phyloP scores from a whole-genome alignment of 176 grass and related monocot species.

The Saccharum spontaneum region DNA sequence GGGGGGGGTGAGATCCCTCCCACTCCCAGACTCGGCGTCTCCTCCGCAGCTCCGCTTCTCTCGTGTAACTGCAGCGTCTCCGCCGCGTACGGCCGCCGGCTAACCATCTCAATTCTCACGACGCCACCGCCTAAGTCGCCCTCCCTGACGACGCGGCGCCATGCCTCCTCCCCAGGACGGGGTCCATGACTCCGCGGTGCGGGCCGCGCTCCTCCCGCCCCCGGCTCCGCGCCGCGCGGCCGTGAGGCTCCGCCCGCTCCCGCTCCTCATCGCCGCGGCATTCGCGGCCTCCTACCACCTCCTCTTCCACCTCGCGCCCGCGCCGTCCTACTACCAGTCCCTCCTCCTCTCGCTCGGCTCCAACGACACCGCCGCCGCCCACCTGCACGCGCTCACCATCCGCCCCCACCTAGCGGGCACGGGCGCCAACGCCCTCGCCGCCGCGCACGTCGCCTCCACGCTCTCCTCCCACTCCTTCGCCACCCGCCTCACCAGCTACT shows the following conservation, averaged over 20 bases:
- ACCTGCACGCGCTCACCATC: constrained; percentile 68
- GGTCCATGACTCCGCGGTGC: not conserved
- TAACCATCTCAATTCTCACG: not conserved
- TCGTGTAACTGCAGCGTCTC: not conserved
- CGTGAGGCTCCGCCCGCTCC: constrained; percentile 31
- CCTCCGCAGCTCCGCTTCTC: not conserved
- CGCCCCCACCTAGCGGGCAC: constrained; percentile 71
- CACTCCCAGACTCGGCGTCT: not conserved
- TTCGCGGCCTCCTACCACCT: constrained; percentile 34
- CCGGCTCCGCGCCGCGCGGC: not conserved
- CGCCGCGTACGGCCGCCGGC: not conserved
- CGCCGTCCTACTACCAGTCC: constrained; percentile 53
- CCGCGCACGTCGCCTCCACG: constrained; percentile 38
- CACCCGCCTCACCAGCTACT: constrained; percentile 52
- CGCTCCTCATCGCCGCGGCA: constrained; percentile 25
- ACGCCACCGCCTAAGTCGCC: not conserved
- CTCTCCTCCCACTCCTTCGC: constrained; percentile 55
- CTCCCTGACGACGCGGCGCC: not conserved
- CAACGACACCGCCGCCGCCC: constrained; percentile 78
- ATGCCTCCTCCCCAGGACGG: not conserved
- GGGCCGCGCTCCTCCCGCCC: constrained; percentile 12
- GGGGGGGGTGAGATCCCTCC: too few species aligned
- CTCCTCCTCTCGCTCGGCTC: constrained; percentile 74
- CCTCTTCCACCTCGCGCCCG: constrained; percentile 16
- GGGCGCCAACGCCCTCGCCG: constrained; percentile 45